A percentile compares a stretch with the other conserved stretches of the same genome.
Conservation (phyloP, 2,329 filamentous ascomycete genomes). For the Sordariomycetes sp. region DNA sequence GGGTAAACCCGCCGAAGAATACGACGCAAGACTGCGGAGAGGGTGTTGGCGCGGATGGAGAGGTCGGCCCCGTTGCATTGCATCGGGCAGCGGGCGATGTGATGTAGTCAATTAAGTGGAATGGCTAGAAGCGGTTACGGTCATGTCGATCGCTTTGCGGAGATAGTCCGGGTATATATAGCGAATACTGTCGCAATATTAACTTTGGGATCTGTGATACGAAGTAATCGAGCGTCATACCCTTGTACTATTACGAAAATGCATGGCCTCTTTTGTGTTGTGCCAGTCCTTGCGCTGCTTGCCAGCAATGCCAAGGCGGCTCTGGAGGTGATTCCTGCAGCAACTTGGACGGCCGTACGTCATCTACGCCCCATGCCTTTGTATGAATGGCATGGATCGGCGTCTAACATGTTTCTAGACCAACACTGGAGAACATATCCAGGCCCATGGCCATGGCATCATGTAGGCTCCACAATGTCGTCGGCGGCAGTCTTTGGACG, state of each 20-base stretch:
- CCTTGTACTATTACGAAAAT: neutral
- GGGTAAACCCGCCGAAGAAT: no score
- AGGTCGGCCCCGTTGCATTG: no score
- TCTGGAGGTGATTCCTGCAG: conserved; percentile 26
- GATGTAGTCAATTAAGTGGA: neutral
- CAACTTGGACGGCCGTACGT: conserved; percentile 29
- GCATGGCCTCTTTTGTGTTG: neutral
- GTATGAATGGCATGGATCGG: neutral
- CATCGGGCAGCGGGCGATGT: no score
- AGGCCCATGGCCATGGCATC: conserved; percentile 55
- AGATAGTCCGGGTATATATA: neutral
- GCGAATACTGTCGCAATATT: neutral
- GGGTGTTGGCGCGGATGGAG: no score
- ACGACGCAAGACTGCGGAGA: no score
- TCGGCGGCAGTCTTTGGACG: neutral
- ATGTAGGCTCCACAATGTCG: conserved; percentile 19
- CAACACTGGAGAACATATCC: conserved; percentile 40
- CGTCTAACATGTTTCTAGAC: conserved; percentile 7
- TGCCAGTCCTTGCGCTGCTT: neutral
- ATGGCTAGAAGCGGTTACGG: neutral
- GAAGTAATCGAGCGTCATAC: neutral
- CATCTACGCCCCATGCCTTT: neutral
- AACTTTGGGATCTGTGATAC: neutral
- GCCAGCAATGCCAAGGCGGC: conserved; percentile 8
- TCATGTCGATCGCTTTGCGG: neutral